Conservation (phyloP, 192 early-diverging fungal genomes). For the Coemansia sp. region DNA sequence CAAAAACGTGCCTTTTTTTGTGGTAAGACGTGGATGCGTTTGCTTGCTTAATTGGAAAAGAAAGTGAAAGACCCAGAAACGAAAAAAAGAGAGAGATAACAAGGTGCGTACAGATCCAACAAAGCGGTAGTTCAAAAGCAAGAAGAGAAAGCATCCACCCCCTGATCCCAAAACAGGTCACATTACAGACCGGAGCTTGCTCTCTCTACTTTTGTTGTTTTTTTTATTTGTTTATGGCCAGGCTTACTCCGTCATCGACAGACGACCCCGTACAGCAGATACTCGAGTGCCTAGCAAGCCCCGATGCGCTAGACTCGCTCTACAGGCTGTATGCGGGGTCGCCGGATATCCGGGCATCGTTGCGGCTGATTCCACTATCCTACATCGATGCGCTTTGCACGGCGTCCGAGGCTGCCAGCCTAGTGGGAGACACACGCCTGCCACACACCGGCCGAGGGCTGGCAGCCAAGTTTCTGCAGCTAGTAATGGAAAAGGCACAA, state of each 20-base stretch:
- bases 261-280: slow-evolving; percentile 19
- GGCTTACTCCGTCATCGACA: too few species aligned
- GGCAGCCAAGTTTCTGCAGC: slow-evolving; percentile 12
- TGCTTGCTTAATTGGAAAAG: too few species aligned
- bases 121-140: neutral
- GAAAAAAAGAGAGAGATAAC: too few species aligned
- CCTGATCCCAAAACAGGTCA: too few species aligned
- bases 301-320: slow-evolving; percentile 5
- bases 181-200: too few species aligned
- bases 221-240: too few species aligned
- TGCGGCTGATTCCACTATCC: slow-evolving; percentile 30
- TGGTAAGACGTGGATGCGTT: too few species aligned
- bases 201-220: too few species aligned
- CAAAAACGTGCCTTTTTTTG: too few species aligned
- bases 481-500: slow-evolving; percentile 4
- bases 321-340: slow-evolving; percentile 3
- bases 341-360: slow-evolving; percentile 24
- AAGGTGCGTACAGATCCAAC: neutral
- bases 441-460: neutral
- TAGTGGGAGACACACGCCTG: neutral
- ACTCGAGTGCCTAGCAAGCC: neutral
- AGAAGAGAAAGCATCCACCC: neutral
- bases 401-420: neutral
- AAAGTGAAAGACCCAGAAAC: too few species aligned
- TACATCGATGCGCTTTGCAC: slow-evolving; percentile 23